Percentiles rank a stretch among this genome's conserved stretches.
Evolutionary conservation across 306 rosid genomes (phyloP).

Genomic region (Ormosia semicastrata): DNA sequence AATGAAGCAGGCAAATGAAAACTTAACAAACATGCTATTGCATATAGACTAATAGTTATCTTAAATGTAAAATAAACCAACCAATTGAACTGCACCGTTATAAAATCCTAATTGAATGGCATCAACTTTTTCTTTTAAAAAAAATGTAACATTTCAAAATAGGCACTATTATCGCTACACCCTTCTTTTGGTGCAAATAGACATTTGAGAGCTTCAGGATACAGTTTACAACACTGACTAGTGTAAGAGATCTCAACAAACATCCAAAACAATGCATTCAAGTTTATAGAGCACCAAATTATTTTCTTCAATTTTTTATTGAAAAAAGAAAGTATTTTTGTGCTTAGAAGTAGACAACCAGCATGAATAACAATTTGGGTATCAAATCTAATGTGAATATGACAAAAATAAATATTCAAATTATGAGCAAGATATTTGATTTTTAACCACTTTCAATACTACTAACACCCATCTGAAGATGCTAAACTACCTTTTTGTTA

Average conservation of each 20-base stretch:
- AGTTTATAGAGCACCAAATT: neutral
- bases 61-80: no score
- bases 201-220: neutral
- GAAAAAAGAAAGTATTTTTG: neutral
- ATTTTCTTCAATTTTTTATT: neutral
- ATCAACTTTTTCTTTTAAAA: no score
- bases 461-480: neutral
- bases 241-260: neutral
- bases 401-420: neutral
- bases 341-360: neutral
- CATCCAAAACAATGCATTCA: constrained; percentile 1
- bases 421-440: neutral
- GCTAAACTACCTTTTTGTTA: neutral
- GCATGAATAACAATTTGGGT: neutral
- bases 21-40: no score
- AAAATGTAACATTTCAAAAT: no score
- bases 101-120: no score
- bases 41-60: no score
- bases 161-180: no score
- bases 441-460: neutral
- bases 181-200: neutral
- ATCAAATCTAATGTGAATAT: neutral
- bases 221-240: neutral
- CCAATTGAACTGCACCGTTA: no score
- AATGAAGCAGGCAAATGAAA: no score